These are phyloP conservation scores for Clarireedia paspali DNA, from an alignment of 2,329 filamentous ascomycete genomes.

Conservation along the genomic window DNA sequence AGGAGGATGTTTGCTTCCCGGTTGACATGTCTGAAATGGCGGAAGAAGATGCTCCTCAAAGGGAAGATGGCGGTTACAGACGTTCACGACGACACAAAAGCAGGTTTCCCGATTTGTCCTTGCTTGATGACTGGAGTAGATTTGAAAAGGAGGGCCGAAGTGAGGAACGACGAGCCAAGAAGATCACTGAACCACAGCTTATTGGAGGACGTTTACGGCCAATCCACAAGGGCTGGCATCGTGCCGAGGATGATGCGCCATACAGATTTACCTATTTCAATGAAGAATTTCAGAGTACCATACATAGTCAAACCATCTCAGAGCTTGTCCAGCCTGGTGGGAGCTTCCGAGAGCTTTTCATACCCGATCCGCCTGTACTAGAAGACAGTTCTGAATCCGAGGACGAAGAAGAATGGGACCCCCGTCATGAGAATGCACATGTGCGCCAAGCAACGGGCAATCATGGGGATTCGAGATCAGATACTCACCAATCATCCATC, in stretches of 20 bases:
- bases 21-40: slow-evolving; percentile 73
- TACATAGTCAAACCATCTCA: slow-evolving; percentile 91
- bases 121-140: slow-evolving; percentile 81
- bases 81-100: slow-evolving; percentile 47
- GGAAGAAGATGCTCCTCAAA: slow-evolving; percentile 59
- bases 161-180: slow-evolving; percentile 78
- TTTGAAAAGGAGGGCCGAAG: slow-evolving; percentile 85
- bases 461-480: slow-evolving; percentile 37
- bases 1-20: slow-evolving; percentile 91
- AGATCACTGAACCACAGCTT: slow-evolving; percentile 87
- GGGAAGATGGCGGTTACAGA: slow-evolving; percentile 36
- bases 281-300: slow-evolving; percentile 90
- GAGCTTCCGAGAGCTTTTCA: slow-evolving; percentile 80
- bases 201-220: slow-evolving; percentile 84
- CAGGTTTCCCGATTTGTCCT: slow-evolving; percentile 79
- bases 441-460: slow-evolving; percentile 21
- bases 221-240: slow-evolving; percentile 73
- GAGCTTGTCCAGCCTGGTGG: slow-evolving; percentile 81
- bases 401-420: slow-evolving; percentile 38
- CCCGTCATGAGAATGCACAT: slow-evolving; percentile 24
- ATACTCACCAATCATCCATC: slow-evolving; percentile 35
- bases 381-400: slow-evolving; percentile 63
- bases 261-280: slow-evolving; percentile 99
- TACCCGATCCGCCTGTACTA: slow-evolving; percentile 73
- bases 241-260: slow-evolving; percentile 79